A percentile compares a stretch with the other conserved stretches of the same genome.
These are phyloP conservation scores for Sequoiadendron giganteum DNA, from an alignment of 75 land plant species.

Conservation along the genomic window DNA sequence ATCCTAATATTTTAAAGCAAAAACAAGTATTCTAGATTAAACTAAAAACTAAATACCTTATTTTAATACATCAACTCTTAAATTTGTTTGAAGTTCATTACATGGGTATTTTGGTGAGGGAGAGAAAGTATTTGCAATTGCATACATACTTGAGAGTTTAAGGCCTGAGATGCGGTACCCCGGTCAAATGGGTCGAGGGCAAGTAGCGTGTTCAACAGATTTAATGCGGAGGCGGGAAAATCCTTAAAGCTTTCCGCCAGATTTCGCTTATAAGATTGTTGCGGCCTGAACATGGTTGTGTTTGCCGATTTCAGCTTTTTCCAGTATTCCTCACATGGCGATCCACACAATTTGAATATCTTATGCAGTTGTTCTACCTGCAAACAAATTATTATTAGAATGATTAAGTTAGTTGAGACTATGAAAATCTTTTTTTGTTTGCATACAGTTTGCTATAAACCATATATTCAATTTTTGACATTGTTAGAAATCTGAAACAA, in stretches of 20 bases:
- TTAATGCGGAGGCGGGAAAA: conserved; percentile 36
- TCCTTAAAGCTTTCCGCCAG: conserved; percentile 11
- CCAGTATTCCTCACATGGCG: conserved; percentile 60
- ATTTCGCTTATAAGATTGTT: conserved; percentile 38
- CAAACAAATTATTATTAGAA: not conserved
- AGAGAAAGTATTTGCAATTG: no score
- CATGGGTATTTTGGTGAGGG: no score
- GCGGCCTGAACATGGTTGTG: conserved; percentile 45
- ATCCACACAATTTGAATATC: conserved; percentile 56
- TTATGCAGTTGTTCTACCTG: conserved; percentile 57
- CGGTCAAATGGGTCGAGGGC: conserved; percentile 48
- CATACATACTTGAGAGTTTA: conserved; percentile 19
- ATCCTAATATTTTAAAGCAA: no score
- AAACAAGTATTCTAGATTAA: no score
- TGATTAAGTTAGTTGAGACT: no score
- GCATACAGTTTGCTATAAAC: no score
- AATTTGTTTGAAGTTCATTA: no score
- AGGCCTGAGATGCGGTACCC: conserved; percentile 43
- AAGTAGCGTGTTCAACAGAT: conserved; percentile 38
- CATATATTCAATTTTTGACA: no score
- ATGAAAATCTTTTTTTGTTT: no score
- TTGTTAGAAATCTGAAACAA: no score
- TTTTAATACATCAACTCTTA: no score
- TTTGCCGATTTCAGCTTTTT: conserved; percentile 40
- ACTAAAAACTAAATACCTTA: no score